Base-by-base conservation (phyloP, 768 basidiomycete genomes). In the Erythrobasidium yunnanense region DNA sequence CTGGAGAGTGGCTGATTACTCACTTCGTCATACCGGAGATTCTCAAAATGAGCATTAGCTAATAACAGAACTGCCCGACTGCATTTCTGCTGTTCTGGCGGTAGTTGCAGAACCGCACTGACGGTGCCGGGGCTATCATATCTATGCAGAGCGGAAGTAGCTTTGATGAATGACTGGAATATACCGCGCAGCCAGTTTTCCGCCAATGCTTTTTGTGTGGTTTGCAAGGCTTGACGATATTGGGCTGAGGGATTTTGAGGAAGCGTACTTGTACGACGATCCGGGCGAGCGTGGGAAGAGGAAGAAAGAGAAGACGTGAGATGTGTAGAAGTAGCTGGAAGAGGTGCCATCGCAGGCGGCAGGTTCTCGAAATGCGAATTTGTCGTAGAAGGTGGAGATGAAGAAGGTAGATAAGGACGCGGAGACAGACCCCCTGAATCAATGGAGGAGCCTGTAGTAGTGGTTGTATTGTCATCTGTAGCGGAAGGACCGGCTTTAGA, bases 31-130 rank as follows among this genome's bases (percentile, higher is more conserved):
- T 95, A 97, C 73, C 96, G 86, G 67, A 86, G 82, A 75, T 83
- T 81, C 76, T 97, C 95, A 76, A 90, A 95, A 74, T 89, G 85
- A 55, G 88, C 88, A 75, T 84, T 83, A 13, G 87, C 95, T 15
- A 87, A 81, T 81, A 92, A 83, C 18, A 85, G 83, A 72, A 91
- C 79, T 47, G 88, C 86, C 80, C 83, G 86, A 56, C 86, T 81
- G 38, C 86, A 86, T 63, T 83, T 79, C 74, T 87, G 85, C 66
- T 93, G 85, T 55, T 80, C 80, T 65, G 79, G 77, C 29, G 90
- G 88, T 69, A 99, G 78, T 71, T 80, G 79, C 74, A 87, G 86
- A 50, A 97, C 78, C 74, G 87, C 85, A 46, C 82, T 81, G 42
- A 95, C 75, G 74, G 87, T 88, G 72, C 80, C 79, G 71, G 81